A percentile compares a stretch with the other conserved stretches of the same genome.
Evolutionary conservation across 73 alveolate species (phyloP).

Genomic region (Symbiodinium natans): DNA sequence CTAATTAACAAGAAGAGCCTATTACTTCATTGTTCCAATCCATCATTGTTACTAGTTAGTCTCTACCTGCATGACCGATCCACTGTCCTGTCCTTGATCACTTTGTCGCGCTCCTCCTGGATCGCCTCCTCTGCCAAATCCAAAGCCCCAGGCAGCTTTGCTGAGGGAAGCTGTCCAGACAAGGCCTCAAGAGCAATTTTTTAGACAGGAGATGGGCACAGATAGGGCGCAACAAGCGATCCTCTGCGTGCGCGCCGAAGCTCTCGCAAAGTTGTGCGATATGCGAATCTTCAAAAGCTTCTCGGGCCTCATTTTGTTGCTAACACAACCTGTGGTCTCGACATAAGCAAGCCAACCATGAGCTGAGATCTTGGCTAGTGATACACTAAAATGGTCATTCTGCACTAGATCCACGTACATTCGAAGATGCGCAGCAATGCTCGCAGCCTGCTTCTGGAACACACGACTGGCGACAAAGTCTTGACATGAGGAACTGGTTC

Average conservation of each 20-base stretch:
- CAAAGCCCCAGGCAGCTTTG: constrained; percentile 36
- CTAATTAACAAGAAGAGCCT: not conserved
- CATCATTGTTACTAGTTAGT: too few relatives aligned
- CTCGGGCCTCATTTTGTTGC: constrained; percentile 3
- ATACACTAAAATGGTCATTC: constrained; percentile 76
- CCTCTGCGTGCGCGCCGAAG: constrained; percentile 39
- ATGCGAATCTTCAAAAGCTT: constrained; percentile 76
- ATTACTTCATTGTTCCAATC: too few relatives aligned
- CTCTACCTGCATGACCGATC: not conserved
- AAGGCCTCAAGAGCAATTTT: not conserved
- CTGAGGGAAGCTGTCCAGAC: constrained; percentile 41
- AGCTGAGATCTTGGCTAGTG: not conserved
- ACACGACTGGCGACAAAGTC: too few relatives aligned
- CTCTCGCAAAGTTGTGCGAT: constrained; percentile 73
- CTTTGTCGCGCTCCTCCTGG: constrained; percentile 34
- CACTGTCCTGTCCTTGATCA: constrained; percentile 13
- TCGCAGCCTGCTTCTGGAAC: constrained; percentile 12
- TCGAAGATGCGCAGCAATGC: constrained; percentile 68
- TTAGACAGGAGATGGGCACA: not conserved
- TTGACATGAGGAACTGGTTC: too few relatives aligned
- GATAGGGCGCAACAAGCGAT: not conserved
- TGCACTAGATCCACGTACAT: constrained; percentile 89
- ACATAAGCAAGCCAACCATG: not conserved
- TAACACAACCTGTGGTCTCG: too few relatives aligned
- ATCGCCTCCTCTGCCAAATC: constrained; percentile 48